Evolutionary conservation across 2,329 filamentous ascomycete genomes (phyloP).

Genomic region (Apiospora sp.): DNA sequence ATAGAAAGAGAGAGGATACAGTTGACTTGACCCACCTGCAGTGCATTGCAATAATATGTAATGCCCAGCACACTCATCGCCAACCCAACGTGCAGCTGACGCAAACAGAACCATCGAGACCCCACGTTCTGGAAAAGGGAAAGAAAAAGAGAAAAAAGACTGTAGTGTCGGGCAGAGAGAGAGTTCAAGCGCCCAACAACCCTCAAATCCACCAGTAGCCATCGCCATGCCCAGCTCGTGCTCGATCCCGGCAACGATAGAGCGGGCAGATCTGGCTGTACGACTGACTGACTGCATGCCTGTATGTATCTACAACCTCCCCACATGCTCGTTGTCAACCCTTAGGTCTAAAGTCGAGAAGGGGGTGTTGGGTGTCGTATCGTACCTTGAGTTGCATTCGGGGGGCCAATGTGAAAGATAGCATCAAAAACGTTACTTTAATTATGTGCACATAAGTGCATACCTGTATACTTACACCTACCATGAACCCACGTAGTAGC

Average conservation of each 20-base stretch:
- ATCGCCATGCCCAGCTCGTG: background rate
- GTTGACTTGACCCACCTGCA: slow-evolving; percentile 3
- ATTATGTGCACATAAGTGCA: background rate
- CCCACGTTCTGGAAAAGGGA: background rate
- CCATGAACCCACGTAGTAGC: no score
- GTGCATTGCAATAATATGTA: slow-evolving; percentile 1
- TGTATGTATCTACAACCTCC: background rate
- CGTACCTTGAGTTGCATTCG: background rate
- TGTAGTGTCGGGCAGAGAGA: slow-evolving; percentile 14
- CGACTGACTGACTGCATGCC: background rate
- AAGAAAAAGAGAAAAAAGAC: background rate
- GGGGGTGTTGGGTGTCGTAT: background rate
- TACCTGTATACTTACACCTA: background rate
- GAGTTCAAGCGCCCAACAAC: slow-evolving; percentile 9
- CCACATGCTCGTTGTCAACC: background rate
- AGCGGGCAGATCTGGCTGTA: background rate
- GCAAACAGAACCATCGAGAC: slow-evolving; percentile 15
- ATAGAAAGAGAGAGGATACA: background rate
- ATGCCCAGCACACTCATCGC: slow-evolving; percentile 2
- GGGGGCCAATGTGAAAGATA: background rate
- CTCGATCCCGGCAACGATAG: slow-evolving; percentile 6
- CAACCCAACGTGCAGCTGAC: slow-evolving; percentile 3
- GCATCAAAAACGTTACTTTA: background rate
- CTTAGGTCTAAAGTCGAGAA: background rate
- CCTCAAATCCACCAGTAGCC: slow-evolving; percentile 4